Base-by-base conservation (phyloP, 2,329 filamentous ascomycete genomes). In the Trichoderma sp. region DNA sequence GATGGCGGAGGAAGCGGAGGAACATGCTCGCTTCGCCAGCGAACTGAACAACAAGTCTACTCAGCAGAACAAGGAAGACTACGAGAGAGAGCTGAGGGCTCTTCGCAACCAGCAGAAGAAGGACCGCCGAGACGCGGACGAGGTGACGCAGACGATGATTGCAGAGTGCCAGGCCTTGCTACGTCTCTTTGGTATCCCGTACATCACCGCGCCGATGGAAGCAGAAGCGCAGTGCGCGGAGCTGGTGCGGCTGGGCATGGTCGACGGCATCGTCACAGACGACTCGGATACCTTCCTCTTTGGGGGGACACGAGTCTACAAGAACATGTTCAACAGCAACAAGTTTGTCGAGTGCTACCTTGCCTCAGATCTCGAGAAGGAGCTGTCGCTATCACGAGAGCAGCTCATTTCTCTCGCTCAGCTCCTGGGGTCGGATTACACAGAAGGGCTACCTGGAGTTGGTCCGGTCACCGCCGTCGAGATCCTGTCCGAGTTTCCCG, bases 281-380 rank as follows among this genome's bases (percentile, higher is more conserved):
- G 95, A 99, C 75, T 96, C 91, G 3, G 95, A 99, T 80, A 96
- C 90, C 0, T 99, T 99, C 73, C 85, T 99, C 0, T 99, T 99
- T 76, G 96, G 95, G 19, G 96, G 95, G 44, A 99, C 93, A 0
- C 85, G 94, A 19, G 90, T 99, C 24, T 99, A 99, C 83, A 99
- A 99, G 77, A 99, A 99, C 80, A 96, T 99, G 93, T 99, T 99
- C 82, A 99, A 97, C 77, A 90, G 92, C 71, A 95, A 95, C 76
- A 99, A 99, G 75, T 96, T 92, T 71, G 95, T 99, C 48, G 95
- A 99, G 78, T 98, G 95, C 78, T 99, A 98, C 74, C 84, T 99
- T 10, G 80, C 88, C 2, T 82, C 81, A 0, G 95, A 99, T 72
- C 82, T 99, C 0, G 92, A 96, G 72, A 90, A 90, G 71, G 96